Evolutionary conservation across 306 rosid species (phyloP), one percentile per base, ranked within the genome.

Genomic region (Benincasa hispida): DNA sequence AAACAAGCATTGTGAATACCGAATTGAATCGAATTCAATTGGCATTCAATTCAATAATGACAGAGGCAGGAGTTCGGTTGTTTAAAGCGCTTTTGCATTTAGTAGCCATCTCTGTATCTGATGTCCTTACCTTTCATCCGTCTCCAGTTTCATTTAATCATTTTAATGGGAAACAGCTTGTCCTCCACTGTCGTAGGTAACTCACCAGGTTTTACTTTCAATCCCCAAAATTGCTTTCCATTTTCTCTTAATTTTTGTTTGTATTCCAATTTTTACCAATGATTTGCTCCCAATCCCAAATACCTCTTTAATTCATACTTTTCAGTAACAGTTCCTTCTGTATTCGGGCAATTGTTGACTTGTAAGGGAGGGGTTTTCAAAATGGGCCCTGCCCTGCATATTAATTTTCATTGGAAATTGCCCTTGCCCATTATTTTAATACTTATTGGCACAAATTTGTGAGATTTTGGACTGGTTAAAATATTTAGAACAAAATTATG

Each of bases 401-500:
- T 25, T 41, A 47, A 25, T 45, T 68, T 10, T 42, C 34, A 5
- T 21, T 35, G 74, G 35, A 45, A 45, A 17, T 13, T 45, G 51
- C 12, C 10, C 17, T 13, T 45, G 51, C 12, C 13, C 4, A 45
- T 45, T 45, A 50, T 50, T 28, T 63, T 32, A 19, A 63, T 63
- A 34, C 42, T 19, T 50, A 1, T 62, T 4, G 51, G 28, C 8
- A 37, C 37, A 13, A 68, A 24, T 21, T 45, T 42, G 75, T 42
- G 55, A 68, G 35, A 21, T 68, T 24, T 42, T 68, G 24, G 24
- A 70, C 24, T 24, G 54, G 10, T 72, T 56, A 66, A 45, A 72
- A 37, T 39, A 47, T 28, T 37, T 45, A 70, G 24, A 6, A 72
- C 27, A 48, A 83, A 54, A 66, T 79, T 81, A 54, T 59, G 74